Conservation (phyloP, 495 filamentous ascomycete genomes). For the Aspergillus nidulans region DNA sequence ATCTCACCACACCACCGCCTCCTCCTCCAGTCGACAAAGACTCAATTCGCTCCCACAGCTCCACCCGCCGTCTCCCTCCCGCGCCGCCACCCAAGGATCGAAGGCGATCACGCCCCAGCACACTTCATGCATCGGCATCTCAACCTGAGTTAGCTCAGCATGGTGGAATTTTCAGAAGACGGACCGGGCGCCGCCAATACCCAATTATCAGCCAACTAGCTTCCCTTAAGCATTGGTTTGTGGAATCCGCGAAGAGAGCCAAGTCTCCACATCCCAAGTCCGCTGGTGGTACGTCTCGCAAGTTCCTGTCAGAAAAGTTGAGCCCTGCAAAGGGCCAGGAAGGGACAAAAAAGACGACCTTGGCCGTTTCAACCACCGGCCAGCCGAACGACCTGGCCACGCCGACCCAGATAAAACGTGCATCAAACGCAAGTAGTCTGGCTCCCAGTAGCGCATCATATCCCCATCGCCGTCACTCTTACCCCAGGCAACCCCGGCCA, state of each 20-base stretch:
- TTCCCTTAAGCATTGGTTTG: conserved; percentile 83
- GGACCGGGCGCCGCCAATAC: conserved; percentile 56
- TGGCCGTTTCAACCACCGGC: conserved; percentile 19
- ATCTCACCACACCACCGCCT: conserved; percentile 43
- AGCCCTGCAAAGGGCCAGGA: conserved; percentile 42
- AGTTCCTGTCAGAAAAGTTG: conserved; percentile 39
- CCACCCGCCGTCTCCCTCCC: conserved; percentile 70
- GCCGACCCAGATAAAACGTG: conserved; percentile 41
- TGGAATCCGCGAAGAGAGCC: conserved; percentile 70
- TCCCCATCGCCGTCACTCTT: conserved; percentile 43
- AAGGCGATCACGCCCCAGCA: conserved; percentile 67
- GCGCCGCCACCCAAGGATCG: conserved; percentile 82
- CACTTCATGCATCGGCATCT: conserved; percentile 72
- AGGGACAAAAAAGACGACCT: conserved; percentile 24
- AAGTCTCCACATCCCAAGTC: conserved; percentile 55
- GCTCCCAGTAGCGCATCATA: conserved; percentile 46
- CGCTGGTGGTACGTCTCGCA: conserved; percentile 27
- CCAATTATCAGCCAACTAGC: conserved; percentile 73
- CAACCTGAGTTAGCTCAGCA: conserved; percentile 59
- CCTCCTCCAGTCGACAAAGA: conserved; percentile 70
- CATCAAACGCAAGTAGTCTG: conserved; percentile 43
- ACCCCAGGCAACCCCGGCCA: conserved; percentile 46
- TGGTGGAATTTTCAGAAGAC: conserved; percentile 52
- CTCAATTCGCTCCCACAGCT: conserved; percentile 64
- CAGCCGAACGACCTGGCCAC: conserved; percentile 29